Evolutionary conservation across 208 protist species (phyloP).

Genomic region (Porcisia hertigi): DNA sequence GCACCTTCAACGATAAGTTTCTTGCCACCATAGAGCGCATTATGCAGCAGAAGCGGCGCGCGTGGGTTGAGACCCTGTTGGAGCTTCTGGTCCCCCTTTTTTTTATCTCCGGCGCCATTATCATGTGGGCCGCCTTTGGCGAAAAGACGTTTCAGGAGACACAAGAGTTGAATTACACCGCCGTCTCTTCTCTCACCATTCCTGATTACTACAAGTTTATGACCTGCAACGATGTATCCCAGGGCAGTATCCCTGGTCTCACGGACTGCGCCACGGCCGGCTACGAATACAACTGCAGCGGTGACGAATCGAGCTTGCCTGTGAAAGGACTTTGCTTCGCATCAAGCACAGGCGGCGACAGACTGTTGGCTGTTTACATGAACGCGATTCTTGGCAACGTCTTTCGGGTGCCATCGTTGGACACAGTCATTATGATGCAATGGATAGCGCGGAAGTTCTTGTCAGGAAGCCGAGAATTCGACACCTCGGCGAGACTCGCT

Average conservation of each 20-base stretch:
- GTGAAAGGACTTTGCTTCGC: slow-evolving; percentile 40
- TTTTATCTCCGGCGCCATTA: slow-evolving; percentile 45
- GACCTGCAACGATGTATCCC: slow-evolving; percentile 33
- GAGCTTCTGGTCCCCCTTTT: slow-evolving; percentile 58
- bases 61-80: slow-evolving; percentile 23
- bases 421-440: slow-evolving; percentile 54
- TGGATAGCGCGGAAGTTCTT: slow-evolving; percentile 47
- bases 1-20: slow-evolving; percentile 46
- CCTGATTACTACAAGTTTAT: slow-evolving; percentile 16
- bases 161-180: slow-evolving; percentile 14
- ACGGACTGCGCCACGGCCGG: slow-evolving; percentile 4
- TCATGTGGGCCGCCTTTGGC: slow-evolving; percentile 53
- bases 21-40: slow-evolving; percentile 46
- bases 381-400: slow-evolving; percentile 30
- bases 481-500: slow-evolving; percentile 21
- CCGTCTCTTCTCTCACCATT: slow-evolving; percentile 17
- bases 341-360: neutral
- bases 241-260: slow-evolving; percentile 22
- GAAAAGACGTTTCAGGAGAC: slow-evolving; percentile 13
- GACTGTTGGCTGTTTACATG: slow-evolving; percentile 20
- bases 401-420: slow-evolving; percentile 33
- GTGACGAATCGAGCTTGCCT: slow-evolving; percentile 43
- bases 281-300: slow-evolving; percentile 31
- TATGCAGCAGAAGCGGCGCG: slow-evolving; percentile 40
- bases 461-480: neutral